A percentile compares a stretch with the other conserved stretches of the same genome.
phyloP scores from a whole-genome alignment of 1,139 yeast genomes.

The Lodderomyces orthopsilosis region DNA sequence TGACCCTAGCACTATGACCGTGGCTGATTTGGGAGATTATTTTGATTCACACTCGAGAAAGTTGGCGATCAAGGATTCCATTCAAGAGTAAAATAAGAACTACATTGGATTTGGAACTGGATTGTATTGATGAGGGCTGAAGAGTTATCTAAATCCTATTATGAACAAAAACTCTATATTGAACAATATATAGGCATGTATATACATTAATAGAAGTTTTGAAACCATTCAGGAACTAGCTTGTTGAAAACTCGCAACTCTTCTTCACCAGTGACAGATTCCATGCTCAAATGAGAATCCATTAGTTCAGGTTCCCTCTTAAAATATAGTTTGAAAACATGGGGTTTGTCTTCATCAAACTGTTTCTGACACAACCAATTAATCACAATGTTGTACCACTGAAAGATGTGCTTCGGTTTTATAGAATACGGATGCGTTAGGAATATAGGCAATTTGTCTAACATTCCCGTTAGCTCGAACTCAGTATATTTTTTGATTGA shows the following conservation, averaged over 20 bases:
- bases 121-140: too few species aligned
- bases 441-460: slow-evolving; percentile 16
- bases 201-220: slow-evolving; percentile 13
- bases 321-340: slow-evolving; percentile 10
- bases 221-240: slow-evolving; percentile 20
- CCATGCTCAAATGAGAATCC: slow-evolving; percentile 10
- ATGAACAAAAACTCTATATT: too few species aligned
- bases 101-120: too few species aligned
- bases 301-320: slow-evolving; percentile 10
- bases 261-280: slow-evolving; percentile 5
- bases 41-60: slow-evolving; percentile 73
- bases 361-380: slow-evolving; percentile 13
- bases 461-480: slow-evolving; percentile 15
- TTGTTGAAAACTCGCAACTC: slow-evolving; percentile 12
- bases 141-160: too few species aligned
- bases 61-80: slow-evolving; percentile 64
- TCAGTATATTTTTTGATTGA: slow-evolving; percentile 19
- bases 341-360: slow-evolving; percentile 4
- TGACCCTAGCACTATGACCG: slow-evolving; percentile 57
- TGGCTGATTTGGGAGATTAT: slow-evolving; percentile 53
- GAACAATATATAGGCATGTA: slow-evolving; percentile 4
- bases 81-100: slow-evolving; percentile 22
- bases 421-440: slow-evolving; percentile 14
- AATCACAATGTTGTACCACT: slow-evolving; percentile 20
- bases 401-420: slow-evolving; percentile 15